Evolutionary conservation across 2,329 filamentous ascomycete genomes (phyloP), one percentile per base, ranked within the genome.

Genomic region (Colletotrichum endophyticum): DNA sequence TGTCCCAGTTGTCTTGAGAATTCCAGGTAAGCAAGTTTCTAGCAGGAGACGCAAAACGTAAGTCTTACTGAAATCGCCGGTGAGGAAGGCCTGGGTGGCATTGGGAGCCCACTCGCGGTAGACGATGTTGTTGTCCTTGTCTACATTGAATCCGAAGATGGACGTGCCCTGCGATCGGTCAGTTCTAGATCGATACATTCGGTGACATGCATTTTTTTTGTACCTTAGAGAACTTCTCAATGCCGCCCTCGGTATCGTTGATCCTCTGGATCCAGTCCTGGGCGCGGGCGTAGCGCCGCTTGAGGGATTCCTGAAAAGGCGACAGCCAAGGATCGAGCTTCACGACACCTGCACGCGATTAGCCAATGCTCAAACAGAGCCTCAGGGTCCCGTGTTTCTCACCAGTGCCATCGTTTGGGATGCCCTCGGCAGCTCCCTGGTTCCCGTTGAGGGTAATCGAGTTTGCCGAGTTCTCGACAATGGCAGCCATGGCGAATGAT

Each of bases 31-130:
- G 25, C 15, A 19, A 16, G 12, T 8, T 36, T 44, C 15, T 39
- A 36, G 22, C 30, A 64, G 22, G 28, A 32, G 27, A 11, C 25
- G 12, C 32, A 27, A 12, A 8, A 36, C 57, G n/a, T 19, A 27
- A 27, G 72, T 83, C 93, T 80, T 88, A 96, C 94, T 99, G 89
- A 99, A 99, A 80, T 99, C 97, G 77, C 97, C 97, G 80, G 98
- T 94, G 69, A 99, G 90, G 83, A 93, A 96, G 66, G 97, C 97
- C 82, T 94, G 90, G 56, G 92, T 89, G 70, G 96, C 96, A 88
- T 96, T 98, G 30, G 97, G 96, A 1, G 97, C 97, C 97, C 97
- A 99, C 90, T 99, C 97, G 80, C 95, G 92, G 86, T 99, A 99
- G 74, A 90, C 89, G 79, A 99, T 95, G 84, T 96, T 96, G 84